These are phyloP conservation scores for Blumeriella jaapii DNA, from an alignment of 2,329 filamentous ascomycete species.

Conservation along the genomic window DNA sequence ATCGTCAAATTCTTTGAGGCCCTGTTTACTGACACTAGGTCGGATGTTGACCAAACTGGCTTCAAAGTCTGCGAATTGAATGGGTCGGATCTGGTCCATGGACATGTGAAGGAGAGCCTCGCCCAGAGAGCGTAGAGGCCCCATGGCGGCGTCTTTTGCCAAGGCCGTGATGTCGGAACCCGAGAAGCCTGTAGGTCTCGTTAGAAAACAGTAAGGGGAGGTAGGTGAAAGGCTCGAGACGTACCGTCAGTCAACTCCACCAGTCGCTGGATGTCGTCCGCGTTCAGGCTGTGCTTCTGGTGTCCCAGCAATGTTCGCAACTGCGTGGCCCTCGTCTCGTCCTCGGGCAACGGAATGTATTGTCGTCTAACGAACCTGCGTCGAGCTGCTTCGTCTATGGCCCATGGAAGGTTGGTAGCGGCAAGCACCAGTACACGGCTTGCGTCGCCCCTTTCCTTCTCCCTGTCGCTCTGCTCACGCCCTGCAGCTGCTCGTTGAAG, in stretches of 20 bases:
- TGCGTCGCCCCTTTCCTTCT: slow-evolving; percentile 66
- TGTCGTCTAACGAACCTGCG: slow-evolving; percentile 84
- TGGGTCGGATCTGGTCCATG: slow-evolving; percentile 88
- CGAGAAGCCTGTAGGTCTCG: slow-evolving; percentile 62
- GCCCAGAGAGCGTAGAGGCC: slow-evolving; percentile 77
- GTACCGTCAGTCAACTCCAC: slow-evolving; percentile 63
- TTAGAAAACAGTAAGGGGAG: background rate
- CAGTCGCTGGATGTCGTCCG: slow-evolving; percentile 59
- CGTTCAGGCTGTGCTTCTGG: slow-evolving; percentile 58
- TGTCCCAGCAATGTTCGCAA: slow-evolving; percentile 69
- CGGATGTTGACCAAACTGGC: slow-evolving; percentile 75
- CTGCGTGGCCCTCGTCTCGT: slow-evolving; percentile 68
- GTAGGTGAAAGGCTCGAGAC: too few relatives aligned
- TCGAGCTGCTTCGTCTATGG: slow-evolving; percentile 90
- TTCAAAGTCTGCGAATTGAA: slow-evolving; percentile 71
- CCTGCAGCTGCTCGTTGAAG: slow-evolving; percentile 85
- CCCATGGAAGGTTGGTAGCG: slow-evolving; percentile 94
- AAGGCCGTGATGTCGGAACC: slow-evolving; percentile 94
- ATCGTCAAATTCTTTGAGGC: slow-evolving; percentile 80
- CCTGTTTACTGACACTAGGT: slow-evolving; percentile 77
- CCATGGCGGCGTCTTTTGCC: slow-evolving; percentile 97
- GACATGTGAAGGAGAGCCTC: slow-evolving; percentile 83
- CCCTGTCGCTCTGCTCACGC: slow-evolving; percentile 54
- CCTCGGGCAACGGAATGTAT: slow-evolving; percentile 89
- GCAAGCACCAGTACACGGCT: slow-evolving; percentile 86